phyloP scores from a whole-genome alignment of 331 rosid species.

The Spiraea crenata region DNA sequence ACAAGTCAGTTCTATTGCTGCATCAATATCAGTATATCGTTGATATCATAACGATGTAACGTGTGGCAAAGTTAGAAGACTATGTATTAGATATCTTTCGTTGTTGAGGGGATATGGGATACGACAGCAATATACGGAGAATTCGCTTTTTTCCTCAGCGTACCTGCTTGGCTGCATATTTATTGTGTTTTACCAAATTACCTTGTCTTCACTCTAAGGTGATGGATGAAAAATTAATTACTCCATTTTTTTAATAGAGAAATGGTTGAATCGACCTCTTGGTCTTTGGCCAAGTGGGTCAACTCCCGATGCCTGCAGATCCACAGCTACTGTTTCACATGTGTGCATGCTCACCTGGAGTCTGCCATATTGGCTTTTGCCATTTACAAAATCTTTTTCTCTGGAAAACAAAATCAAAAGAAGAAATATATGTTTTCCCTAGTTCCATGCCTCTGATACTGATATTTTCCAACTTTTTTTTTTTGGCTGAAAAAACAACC shows the following conservation, averaged over 20 bases:
- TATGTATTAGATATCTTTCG: not conserved
- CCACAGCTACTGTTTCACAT: conserved; percentile 4
- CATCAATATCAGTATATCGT: too few relatives aligned
- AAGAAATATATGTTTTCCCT: not conserved
- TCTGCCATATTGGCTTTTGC: not conserved
- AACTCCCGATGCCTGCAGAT: not conserved
- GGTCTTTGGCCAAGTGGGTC: conserved; percentile 4
- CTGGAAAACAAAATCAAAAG: not conserved
- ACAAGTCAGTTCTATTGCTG: too few relatives aligned
- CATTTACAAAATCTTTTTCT: not conserved
- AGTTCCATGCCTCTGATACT: not conserved
- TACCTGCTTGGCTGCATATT: conserved; percentile 14
- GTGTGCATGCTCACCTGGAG: not conserved
- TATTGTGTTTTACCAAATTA: not conserved
- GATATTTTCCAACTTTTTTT: not conserved
- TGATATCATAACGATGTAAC: too few relatives aligned
- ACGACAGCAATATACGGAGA: conserved; percentile 15
- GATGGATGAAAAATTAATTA: not conserved
- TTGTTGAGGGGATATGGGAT: conserved; percentile 11
- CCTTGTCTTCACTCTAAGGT: not conserved
- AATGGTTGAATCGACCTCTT: not conserved
- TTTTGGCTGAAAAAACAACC: not conserved
- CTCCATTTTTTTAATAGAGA: not conserved
- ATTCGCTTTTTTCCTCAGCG: not conserved
- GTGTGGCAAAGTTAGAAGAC: too few relatives aligned